A percentile compares a stretch with the other conserved stretches of the same genome.
Conservation (phyloP, 768 basidiomycete species). For the Leccinum pellstonianum region DNA sequence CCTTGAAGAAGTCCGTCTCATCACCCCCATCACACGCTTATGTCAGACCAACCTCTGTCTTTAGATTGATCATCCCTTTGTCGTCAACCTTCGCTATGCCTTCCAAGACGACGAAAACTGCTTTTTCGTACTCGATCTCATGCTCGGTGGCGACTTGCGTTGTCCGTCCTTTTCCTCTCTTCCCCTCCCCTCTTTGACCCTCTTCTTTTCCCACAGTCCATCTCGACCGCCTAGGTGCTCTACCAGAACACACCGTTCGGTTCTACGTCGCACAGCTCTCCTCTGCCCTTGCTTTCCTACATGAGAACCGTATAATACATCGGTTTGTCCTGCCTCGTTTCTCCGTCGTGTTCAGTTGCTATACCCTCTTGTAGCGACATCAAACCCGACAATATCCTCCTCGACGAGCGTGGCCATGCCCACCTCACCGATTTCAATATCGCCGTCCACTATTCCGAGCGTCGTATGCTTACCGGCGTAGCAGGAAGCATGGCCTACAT, state of each 20-base stretch:
- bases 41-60: not conserved
- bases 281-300: slow-evolving; percentile 85
- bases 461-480: slow-evolving; percentile 80
- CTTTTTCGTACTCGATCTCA: slow-evolving; percentile 96
- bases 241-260: slow-evolving; percentile 76
- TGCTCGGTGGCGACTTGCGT: slow-evolving; percentile 93
- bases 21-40: not conserved
- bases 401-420: slow-evolving; percentile 93
- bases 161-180: slow-evolving; percentile 50
- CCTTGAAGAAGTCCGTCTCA: slow-evolving; percentile 78
- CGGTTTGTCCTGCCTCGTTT: slow-evolving; percentile 54
- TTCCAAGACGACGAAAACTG: slow-evolving; percentile 99
- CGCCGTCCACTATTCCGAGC: slow-evolving; percentile 92
- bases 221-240: slow-evolving; percentile 72
- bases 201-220: slow-evolving; percentile 56
- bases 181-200: not conserved
- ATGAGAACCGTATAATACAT: slow-evolving; percentile 94
- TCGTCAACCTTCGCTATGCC: slow-evolving; percentile 93
- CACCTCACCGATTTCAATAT: slow-evolving; percentile 99
- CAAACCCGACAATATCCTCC: slow-evolving; percentile 96
- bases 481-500: slow-evolving; percentile 99
- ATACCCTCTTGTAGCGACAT: slow-evolving; percentile 60
- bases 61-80: slow-evolving; percentile 92
- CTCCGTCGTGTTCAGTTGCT: not conserved
- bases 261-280: slow-evolving; percentile 91